Conservation (phyloP, 139 green algal genomes). For the Haematococcus lacustris region DNA sequence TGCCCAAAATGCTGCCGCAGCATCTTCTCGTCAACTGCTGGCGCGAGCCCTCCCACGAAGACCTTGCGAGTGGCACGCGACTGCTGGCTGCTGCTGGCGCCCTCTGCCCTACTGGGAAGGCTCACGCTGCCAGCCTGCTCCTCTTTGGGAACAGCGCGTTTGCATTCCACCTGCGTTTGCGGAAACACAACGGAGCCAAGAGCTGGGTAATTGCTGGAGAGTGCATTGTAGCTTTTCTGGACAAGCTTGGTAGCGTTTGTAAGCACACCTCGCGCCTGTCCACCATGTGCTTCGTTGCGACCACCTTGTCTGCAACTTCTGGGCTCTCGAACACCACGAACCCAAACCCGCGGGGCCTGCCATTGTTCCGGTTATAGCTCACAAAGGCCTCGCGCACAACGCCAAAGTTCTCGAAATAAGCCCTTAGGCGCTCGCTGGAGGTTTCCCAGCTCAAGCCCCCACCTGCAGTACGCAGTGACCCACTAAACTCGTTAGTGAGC, state of each 20-base stretch:
- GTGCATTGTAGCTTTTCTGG: background rate
- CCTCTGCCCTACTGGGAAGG: constrained; percentile 6
- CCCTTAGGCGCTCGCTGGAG: constrained; percentile 37
- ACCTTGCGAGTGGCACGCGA: constrained; percentile 90
- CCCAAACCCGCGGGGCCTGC: constrained; percentile 79
- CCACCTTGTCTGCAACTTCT: constrained; percentile 83
- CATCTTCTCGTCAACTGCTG: constrained; percentile 74
- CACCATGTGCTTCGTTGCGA: constrained; percentile 81
- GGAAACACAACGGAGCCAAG: background rate
- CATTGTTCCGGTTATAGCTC: constrained; percentile 80
- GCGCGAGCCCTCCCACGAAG: constrained; percentile 90
- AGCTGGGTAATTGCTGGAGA: background rate
- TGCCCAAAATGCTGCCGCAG: constrained; percentile 77
- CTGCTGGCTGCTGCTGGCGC: background rate
- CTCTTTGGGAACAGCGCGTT: constrained; percentile 89
- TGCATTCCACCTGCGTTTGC: constrained; percentile 85
- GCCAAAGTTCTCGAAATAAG: constrained; percentile 88
- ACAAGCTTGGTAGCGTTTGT: background rate
- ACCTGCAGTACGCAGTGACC: background rate
- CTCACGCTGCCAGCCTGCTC: constrained; percentile 55
- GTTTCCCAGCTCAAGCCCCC: constrained; percentile 81
- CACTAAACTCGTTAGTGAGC: background rate
- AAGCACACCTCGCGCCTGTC: constrained; percentile 77
- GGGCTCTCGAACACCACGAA: constrained; percentile 88
- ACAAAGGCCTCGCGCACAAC: constrained; percentile 81